These are phyloP conservation scores for Schwanniomyces vanrijiae DNA, from an alignment of 805 yeast genomes.

Conservation along the genomic window DNA sequence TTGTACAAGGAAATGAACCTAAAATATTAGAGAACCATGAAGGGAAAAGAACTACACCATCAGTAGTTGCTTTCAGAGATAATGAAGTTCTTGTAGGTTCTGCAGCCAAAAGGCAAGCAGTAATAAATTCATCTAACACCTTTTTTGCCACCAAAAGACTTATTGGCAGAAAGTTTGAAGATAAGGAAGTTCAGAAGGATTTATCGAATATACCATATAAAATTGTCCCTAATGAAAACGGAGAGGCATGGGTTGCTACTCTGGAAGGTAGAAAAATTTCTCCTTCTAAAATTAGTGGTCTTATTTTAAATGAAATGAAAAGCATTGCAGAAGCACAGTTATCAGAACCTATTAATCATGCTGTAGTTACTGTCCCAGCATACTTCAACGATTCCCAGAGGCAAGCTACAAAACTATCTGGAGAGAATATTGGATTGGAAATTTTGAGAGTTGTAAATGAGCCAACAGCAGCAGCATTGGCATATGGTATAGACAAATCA, in stretches of 20 bases:
- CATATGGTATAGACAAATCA: slow-evolving; percentile 68
- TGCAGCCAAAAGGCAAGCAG: slow-evolving; percentile 76
- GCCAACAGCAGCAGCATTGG: slow-evolving; percentile 85
- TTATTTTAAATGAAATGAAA: slow-evolving; percentile 63
- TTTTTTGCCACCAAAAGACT: slow-evolving; percentile 80
- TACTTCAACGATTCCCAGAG: slow-evolving; percentile 78
- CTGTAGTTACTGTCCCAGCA: slow-evolving; percentile 84
- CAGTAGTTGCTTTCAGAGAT: slow-evolving; percentile 60
- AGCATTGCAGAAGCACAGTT: slow-evolving; percentile 61
- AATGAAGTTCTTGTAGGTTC: slow-evolving; percentile 58
- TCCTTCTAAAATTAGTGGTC: slow-evolving; percentile 73
- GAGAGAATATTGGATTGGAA: slow-evolving; percentile 70
- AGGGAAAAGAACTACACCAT: slow-evolving; percentile 79
- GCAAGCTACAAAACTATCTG: slow-evolving; percentile 82
- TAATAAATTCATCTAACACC: slow-evolving; percentile 73
- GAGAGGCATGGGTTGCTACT: slow-evolving; percentile 68
- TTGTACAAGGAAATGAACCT: slow-evolving; percentile 63
- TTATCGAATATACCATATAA: slow-evolving; percentile 60
- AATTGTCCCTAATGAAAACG: slow-evolving; percentile 57
- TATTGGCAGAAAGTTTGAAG: slow-evolving; percentile 71
- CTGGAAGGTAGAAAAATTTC: slow-evolving; percentile 49
- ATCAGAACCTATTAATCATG: slow-evolving; percentile 50
- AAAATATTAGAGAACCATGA: slow-evolving; percentile 73
- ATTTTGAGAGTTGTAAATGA: slow-evolving; percentile 77
- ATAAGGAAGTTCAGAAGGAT: slow-evolving; percentile 70